Evolutionary conservation across 2,329 filamentous ascomycete genomes (phyloP).

Genomic region (Botrytis byssoidea): DNA sequence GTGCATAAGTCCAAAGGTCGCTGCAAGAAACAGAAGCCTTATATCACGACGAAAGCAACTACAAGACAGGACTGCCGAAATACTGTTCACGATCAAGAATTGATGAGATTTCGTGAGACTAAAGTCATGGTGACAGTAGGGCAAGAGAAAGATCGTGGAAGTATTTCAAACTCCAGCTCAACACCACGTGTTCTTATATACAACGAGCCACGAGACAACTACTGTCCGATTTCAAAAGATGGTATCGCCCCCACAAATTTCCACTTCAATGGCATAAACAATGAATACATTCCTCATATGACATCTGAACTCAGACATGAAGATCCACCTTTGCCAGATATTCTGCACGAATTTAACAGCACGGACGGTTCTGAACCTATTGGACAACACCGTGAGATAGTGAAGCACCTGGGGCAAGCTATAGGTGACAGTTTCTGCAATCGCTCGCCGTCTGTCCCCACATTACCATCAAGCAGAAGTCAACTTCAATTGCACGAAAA

Average conservation of each 20-base stretch:
- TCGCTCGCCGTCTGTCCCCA: not conserved
- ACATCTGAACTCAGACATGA: not conserved
- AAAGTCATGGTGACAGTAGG: not conserved
- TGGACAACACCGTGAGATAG: accelerated
- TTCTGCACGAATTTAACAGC: not conserved
- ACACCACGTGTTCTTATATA: not conserved
- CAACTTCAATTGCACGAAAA: not conserved
- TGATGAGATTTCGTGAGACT: not conserved
- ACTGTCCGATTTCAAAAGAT: not conserved
- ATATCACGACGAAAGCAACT: not conserved
- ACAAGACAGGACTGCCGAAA: not conserved
- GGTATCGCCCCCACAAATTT: too few relatives aligned
- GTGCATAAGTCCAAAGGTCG: not conserved
- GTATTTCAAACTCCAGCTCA: not conserved
- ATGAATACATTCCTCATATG: not conserved
- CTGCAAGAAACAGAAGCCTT: not conserved
- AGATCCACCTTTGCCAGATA: not conserved
- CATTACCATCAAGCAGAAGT: not conserved
- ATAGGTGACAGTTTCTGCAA: not conserved
- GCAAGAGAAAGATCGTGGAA: not conserved
- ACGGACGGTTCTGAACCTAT: not conserved
- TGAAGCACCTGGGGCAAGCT: too few relatives aligned
- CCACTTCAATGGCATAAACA: too few relatives aligned
- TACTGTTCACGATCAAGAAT: not conserved
- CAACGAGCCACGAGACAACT: not conserved